These are phyloP conservation scores for Trichomonas vaginalis DNA, from an alignment of 208 protist species.

Conservation along the genomic window DNA sequence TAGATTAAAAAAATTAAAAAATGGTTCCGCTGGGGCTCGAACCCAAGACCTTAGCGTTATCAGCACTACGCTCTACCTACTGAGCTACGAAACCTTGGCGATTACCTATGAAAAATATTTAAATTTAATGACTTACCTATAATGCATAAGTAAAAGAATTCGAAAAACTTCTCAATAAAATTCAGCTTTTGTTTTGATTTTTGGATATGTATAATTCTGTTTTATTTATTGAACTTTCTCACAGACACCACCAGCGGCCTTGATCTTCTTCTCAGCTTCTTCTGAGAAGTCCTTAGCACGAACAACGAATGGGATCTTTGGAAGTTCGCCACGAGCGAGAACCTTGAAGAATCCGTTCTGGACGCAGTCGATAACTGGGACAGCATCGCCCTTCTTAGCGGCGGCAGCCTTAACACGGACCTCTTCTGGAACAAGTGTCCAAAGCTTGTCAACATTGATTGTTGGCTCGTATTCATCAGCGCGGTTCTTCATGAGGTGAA, in stretches of 20 bases:
- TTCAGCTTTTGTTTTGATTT: neutral
- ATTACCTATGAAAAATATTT: too few relatives aligned
- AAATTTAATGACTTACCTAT: too few relatives aligned
- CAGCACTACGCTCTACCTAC: too few relatives aligned
- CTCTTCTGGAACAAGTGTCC: slow-evolving; percentile 78
- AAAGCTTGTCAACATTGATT: slow-evolving; percentile 96
- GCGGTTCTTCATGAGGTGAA: slow-evolving; percentile 73
- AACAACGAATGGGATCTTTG: slow-evolving; percentile 88
- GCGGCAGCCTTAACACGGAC: slow-evolving; percentile 47
- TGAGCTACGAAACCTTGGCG: too few relatives aligned
- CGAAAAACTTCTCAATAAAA: too few relatives aligned
- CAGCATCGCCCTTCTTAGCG: slow-evolving; percentile 56
- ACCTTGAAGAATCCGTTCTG: slow-evolving; percentile 94
- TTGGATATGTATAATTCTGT: neutral
- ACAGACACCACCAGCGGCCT: slow-evolving; percentile 73
- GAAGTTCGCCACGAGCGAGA: slow-evolving; percentile 88
- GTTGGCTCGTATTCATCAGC: slow-evolving; percentile 64
- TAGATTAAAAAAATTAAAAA: too few relatives aligned
- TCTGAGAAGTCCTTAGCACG: slow-evolving; percentile 95
- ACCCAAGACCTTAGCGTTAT: too few relatives aligned
- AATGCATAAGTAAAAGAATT: too few relatives aligned
- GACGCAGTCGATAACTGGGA: slow-evolving; percentile 92
- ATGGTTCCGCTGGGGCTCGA: too few relatives aligned
- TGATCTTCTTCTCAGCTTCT: slow-evolving; percentile 97
- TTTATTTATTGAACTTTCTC: neutral